phyloP scores from a whole-genome alignment of 208 protist species.

The Acanthamoeba castellanii region DNA sequence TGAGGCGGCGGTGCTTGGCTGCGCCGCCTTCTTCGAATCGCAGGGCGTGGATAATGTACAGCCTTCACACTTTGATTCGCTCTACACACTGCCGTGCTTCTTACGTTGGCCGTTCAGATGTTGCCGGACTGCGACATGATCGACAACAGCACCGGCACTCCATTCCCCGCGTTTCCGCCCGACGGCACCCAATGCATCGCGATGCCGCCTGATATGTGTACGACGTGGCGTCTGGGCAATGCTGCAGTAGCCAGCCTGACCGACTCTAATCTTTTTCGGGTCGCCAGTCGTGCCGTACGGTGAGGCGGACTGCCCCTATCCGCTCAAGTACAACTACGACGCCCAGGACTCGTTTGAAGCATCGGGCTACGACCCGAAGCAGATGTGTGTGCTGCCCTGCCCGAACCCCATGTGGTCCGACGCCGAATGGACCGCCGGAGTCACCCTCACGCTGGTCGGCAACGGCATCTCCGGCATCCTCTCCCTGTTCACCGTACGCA shows the following conservation, averaged over 20 bases:
- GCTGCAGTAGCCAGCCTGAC: background rate
- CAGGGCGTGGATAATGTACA: background rate
- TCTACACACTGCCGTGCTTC: no score
- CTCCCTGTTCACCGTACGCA: background rate
- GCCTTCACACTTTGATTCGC: no score
- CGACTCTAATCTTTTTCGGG: no score
- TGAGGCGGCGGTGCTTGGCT: background rate
- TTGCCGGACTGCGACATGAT: slow-evolving; percentile 58
- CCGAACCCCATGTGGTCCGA: slow-evolving; percentile 67
- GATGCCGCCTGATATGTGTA: slow-evolving; percentile 33
- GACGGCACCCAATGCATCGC: slow-evolving; percentile 20
- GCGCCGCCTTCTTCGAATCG: background rate
- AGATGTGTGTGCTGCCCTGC: slow-evolving; percentile 45
- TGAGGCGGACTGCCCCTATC: slow-evolving; percentile 51
- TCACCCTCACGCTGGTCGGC: background rate
- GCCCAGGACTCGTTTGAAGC: background rate
- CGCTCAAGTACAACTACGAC: slow-evolving; percentile 66
- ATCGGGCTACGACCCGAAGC: background rate
- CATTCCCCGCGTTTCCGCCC: background rate
- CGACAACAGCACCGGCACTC: slow-evolving; percentile 37
- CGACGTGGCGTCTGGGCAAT: background rate
- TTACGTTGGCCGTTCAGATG: no score
- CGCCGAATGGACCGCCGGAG: slow-evolving; percentile 1
- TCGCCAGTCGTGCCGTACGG: slow-evolving; percentile 18
- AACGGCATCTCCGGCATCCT: background rate